These are phyloP conservation scores for Coemansia sp. DNA, from an alignment of 192 early-diverging fungal genomes.

Conservation along the genomic window DNA sequence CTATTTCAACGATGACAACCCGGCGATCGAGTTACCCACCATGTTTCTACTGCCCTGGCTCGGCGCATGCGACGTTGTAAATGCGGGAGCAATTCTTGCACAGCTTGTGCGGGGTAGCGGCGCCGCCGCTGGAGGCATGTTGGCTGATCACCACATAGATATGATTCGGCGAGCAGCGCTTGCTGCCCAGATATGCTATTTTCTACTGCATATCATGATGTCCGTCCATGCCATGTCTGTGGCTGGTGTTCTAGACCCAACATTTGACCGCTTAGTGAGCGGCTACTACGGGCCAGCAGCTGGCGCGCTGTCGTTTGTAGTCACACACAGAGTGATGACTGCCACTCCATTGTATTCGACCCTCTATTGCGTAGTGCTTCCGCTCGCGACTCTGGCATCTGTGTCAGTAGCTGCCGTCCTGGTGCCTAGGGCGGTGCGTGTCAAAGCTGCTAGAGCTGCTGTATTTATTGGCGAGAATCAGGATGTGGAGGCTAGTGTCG, in stretches of 20 bases:
- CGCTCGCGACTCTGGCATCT: constrained; percentile 4
- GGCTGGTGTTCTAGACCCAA: constrained; percentile 10
- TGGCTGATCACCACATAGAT: not conserved
- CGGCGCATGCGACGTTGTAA: constrained; percentile 21
- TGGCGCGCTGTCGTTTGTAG: constrained; percentile 7
- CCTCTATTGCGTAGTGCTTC: constrained; percentile 12
- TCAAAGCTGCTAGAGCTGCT: not conserved
- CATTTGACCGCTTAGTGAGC: constrained; percentile 7
- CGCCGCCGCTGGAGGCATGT: not conserved
- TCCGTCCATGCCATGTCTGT: constrained; percentile 26
- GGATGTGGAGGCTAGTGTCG: constrained; percentile 17
- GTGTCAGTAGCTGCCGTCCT: constrained; percentile 7
- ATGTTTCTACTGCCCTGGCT: constrained; percentile 41
- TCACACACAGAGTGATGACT: constrained; percentile 17
- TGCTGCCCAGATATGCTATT: constrained; percentile 34
- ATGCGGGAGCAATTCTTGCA: not conserved
- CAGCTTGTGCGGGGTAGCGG: not conserved
- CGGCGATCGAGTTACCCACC: constrained; percentile 25
- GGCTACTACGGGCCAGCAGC: constrained; percentile 42
- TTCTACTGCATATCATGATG: constrained; percentile 15
- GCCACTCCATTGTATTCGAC: not conserved
- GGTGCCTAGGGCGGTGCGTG: not conserved
- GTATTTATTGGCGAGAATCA: constrained; percentile 19
- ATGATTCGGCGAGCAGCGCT: constrained; percentile 14
- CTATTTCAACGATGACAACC: constrained; percentile 21